A percentile compares a stretch with the other conserved stretches of the same genome.
Conservation (phyloP, 2,329 filamentous ascomycete species). For the Aphanocladium album region DNA sequence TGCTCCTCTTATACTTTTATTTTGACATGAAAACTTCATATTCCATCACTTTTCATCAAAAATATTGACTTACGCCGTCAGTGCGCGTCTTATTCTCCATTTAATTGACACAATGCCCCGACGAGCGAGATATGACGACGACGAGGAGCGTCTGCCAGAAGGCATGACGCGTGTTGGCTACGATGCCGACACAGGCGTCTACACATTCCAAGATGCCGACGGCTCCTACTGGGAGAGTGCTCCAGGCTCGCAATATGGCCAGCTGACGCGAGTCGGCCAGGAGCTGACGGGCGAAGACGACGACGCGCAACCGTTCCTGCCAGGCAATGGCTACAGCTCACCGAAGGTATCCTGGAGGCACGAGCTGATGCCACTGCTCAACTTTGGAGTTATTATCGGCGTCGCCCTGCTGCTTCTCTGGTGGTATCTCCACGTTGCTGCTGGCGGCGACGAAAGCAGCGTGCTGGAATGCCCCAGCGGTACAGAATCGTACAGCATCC, state of each 20-base stretch:
- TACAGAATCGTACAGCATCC: conserved; percentile 34
- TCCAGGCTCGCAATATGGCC: conserved; percentile 45
- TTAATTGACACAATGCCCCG: conserved; percentile 31
- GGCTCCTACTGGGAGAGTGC: conserved; percentile 47
- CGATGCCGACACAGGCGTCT: conserved; percentile 49
- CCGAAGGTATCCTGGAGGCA: conserved; percentile 43
- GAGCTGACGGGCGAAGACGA: conserved; percentile 18
- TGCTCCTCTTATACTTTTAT: background rate
- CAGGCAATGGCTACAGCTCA: conserved; percentile 9
- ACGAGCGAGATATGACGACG: conserved; percentile 39
- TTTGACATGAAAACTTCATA: background rate
- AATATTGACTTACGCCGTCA: background rate
- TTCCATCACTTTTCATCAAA: background rate
- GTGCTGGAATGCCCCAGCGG: conserved; percentile 25
- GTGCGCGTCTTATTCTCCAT: background rate
- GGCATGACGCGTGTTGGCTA: conserved; percentile 53
- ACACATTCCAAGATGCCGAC: conserved; percentile 45
- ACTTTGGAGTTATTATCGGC: conserved; percentile 51
- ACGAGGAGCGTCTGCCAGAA: conserved; percentile 48
- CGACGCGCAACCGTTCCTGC: conserved; percentile 29
- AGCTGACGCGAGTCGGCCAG: conserved; percentile 35
- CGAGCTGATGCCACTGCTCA: conserved; percentile 51
- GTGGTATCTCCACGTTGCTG: conserved; percentile 39
- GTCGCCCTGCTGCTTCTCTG: conserved; percentile 46
- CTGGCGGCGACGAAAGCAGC: conserved; percentile 19